phyloP scores from a whole-genome alignment of 495 filamentous ascomycete species.

The Thozetella sp. region DNA sequence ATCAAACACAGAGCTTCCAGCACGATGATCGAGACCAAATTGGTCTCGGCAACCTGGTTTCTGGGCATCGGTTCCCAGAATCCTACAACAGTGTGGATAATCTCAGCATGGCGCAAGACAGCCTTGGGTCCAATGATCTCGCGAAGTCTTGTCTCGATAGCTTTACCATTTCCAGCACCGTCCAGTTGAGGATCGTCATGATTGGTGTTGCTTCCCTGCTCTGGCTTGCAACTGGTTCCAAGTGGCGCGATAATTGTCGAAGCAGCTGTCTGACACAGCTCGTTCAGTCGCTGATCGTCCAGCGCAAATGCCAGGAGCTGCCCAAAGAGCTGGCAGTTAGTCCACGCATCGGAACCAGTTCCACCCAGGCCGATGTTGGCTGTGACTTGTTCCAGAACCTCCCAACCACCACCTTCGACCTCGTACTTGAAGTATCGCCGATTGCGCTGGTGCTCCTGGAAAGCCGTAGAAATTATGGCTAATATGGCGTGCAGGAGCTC shows the following conservation, averaged over 20 bases:
- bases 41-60: slow-evolving; percentile 34
- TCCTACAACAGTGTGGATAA: slow-evolving; percentile 62
- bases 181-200: too few species aligned
- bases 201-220: too few species aligned
- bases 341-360: slow-evolving; percentile 56
- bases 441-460: slow-evolving; percentile 86
- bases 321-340: slow-evolving; percentile 78
- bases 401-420: slow-evolving; percentile 75
- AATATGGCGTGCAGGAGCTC: slow-evolving; percentile 71
- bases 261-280: too few species aligned
- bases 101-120: slow-evolving; percentile 62
- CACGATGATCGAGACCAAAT: slow-evolving; percentile 60
- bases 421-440: slow-evolving; percentile 77
- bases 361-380: slow-evolving; percentile 61
- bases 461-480: slow-evolving; percentile 70
- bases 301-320: slow-evolving; percentile 81
- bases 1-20: slow-evolving; percentile 55
- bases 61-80: slow-evolving; percentile 66
- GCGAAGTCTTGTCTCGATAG: slow-evolving; percentile 43
- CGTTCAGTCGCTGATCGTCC: slow-evolving; percentile 69
- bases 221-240: too few species aligned
- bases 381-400: slow-evolving; percentile 69
- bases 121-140: slow-evolving; percentile 55
- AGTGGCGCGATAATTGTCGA: too few species aligned
- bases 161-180: slow-evolving; percentile 13